These are phyloP conservation scores for Aspergillus niger DNA, from an alignment of 2,329 filamentous ascomycete species.

Conservation along the genomic window DNA sequence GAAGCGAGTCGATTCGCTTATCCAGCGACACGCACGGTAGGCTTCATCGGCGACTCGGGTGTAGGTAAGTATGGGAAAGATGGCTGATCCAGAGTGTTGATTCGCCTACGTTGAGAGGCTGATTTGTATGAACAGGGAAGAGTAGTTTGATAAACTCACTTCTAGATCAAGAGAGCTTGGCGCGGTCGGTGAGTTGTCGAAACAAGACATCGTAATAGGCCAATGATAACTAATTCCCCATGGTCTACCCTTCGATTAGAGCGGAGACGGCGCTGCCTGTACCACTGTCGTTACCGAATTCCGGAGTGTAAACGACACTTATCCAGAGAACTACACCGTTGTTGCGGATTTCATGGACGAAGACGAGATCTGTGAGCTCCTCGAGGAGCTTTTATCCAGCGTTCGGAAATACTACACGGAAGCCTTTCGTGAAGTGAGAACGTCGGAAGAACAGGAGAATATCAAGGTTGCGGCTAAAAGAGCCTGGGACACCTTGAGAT, in stretches of 20 bases:
- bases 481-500: slow-evolving; percentile 19
- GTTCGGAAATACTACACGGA: slow-evolving; percentile 5
- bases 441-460: slow-evolving; percentile 11
- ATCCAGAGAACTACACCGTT: slow-evolving; percentile 10
- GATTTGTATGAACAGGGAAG: slow-evolving; percentile 5
- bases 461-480: slow-evolving; percentile 9
- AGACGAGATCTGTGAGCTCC: slow-evolving; percentile 9
- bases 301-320: slow-evolving; percentile 4
- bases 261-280: slow-evolving; percentile 11
- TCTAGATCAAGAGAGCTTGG: slow-evolving; percentile 9
- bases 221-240: not conserved
- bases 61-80: slow-evolving; percentile 10
- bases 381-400: slow-evolving; percentile 6
- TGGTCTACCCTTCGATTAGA: slow-evolving; percentile 3
- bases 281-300: slow-evolving; percentile 18
- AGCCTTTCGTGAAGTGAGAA: not conserved
- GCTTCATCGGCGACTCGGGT: slow-evolving; percentile 22
- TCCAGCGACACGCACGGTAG: slow-evolving; percentile 17
- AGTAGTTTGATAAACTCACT: slow-evolving; percentile 16
- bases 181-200: slow-evolving; percentile 8
- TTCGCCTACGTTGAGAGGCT: not conserved
- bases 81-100: not conserved
- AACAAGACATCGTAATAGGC: not conserved
- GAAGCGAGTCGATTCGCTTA: slow-evolving; percentile 15
- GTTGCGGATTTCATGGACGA: slow-evolving; percentile 14